These are phyloP conservation scores for Saprolegnia parasitica DNA, from an alignment of 352 stramenopile genomes.

Conservation along the genomic window DNA sequence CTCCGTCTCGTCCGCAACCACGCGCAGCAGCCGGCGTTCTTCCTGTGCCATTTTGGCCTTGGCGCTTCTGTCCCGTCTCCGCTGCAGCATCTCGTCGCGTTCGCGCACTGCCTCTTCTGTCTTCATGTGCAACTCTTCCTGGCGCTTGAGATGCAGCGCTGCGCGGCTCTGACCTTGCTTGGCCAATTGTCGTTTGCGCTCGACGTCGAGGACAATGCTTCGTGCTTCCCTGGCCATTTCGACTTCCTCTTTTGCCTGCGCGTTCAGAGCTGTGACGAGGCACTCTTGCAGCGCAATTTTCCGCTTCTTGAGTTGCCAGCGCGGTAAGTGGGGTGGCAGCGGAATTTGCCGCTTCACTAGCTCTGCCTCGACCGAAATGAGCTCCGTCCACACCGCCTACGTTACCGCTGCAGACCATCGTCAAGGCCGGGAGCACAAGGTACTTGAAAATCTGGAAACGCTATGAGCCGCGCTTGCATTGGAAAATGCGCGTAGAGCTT, in stretches of 20 bases:
- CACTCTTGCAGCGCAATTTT: not conserved
- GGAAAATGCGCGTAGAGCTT: slow-evolving; percentile 38
- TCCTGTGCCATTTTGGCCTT: slow-evolving; percentile 56
- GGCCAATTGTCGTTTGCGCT: slow-evolving; percentile 41
- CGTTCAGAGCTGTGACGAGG: slow-evolving; percentile 32
- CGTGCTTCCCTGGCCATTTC: slow-evolving; percentile 45
- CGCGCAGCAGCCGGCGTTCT: slow-evolving; percentile 43
- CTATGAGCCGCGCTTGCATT: slow-evolving; percentile 35
- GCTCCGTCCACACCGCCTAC: slow-evolving; percentile 13
- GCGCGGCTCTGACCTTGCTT: slow-evolving; percentile 45
- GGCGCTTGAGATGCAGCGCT: slow-evolving; percentile 46
- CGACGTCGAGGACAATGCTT: slow-evolving; percentile 45
- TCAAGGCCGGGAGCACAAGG: not conserved
- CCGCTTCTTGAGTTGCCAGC: not conserved
- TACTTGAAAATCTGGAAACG: slow-evolving; percentile 51
- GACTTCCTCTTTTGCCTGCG: slow-evolving; percentile 47
- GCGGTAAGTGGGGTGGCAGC: not conserved
- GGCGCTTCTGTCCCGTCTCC: slow-evolving; percentile 51
- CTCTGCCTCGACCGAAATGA: slow-evolving; percentile 5
- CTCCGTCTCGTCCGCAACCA: slow-evolving; percentile 39
- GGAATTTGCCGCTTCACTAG: not conserved
- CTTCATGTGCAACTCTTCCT: slow-evolving; percentile 44
- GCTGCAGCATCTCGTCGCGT: slow-evolving; percentile 55
- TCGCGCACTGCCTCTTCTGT: slow-evolving; percentile 60
- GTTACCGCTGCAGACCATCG: not conserved